These are phyloP conservation scores for Acanthamoeba divionensis DNA, from an alignment of 208 protist genomes.

Conservation along the genomic window DNA sequence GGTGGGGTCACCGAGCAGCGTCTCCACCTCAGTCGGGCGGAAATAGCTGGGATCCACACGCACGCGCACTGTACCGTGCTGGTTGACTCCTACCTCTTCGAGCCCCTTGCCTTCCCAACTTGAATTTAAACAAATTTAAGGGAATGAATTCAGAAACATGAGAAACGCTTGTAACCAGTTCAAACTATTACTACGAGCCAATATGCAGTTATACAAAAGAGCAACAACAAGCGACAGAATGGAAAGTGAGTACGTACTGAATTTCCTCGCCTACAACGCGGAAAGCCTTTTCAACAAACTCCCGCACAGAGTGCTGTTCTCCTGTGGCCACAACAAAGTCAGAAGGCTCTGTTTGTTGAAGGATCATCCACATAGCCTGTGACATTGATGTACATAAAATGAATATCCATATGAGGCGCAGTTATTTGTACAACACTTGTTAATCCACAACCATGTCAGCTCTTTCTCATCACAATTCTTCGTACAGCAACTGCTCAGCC, in stretches of 20 bases:
- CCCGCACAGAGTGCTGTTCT: conserved; percentile 87
- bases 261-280: conserved; percentile 75
- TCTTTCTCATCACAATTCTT: too few species aligned
- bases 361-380: conserved; percentile 92
- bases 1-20: conserved; percentile 88
- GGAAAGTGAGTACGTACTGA: conserved; percentile 52
- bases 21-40: conserved; percentile 93
- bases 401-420: background rate
- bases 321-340: conserved; percentile 93
- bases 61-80: conserved; percentile 66
- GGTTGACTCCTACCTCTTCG: conserved; percentile 86
- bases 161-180: too few species aligned
- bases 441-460: too few species aligned
- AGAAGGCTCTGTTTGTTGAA: conserved; percentile 87
- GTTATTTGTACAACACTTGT: too few species aligned
- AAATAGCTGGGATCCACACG: conserved; percentile 86
- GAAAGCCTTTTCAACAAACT: conserved; percentile 86
- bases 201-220: background rate
- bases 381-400: background rate
- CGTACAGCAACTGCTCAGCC: too few species aligned
- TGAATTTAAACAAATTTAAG: too few species aligned
- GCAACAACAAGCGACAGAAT: background rate
- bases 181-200: background rate
- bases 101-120: conserved; percentile 84
- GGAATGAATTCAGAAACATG: too few species aligned